Percentiles rank a stretch among this genome's conserved stretches.
phyloP scores from a whole-genome alignment of 2,329 filamentous ascomycete species.

The Sporothrix mexicana region DNA sequence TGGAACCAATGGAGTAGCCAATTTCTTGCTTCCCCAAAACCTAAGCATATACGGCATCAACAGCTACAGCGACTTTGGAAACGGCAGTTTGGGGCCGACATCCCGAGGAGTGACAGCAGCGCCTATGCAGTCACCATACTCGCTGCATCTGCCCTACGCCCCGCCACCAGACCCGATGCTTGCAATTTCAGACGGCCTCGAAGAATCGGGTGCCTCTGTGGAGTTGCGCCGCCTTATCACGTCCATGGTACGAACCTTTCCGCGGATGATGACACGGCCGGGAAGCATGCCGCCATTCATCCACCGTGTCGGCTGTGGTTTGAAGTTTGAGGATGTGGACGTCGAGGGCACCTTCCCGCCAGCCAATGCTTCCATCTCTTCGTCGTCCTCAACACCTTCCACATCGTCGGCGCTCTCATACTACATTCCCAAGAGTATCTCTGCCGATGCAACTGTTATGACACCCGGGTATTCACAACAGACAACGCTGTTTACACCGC shows the following conservation, averaged over 20 bases:
- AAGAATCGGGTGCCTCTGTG: background rate
- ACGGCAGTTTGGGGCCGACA: background rate
- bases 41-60: conserved; percentile 3
- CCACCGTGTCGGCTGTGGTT: conserved; percentile 38
- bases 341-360: background rate
- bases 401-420: background rate
- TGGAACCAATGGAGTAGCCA: too few species aligned
- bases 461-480: background rate
- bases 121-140: background rate
- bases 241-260: conserved; percentile 42
- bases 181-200: background rate
- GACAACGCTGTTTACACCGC: background rate
- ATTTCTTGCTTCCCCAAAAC: background rate
- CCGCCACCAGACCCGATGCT: conserved; percentile 5
- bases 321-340: conserved; percentile 24
- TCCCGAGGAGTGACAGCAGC: background rate
- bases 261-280: conserved; percentile 43
- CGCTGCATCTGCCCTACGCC: conserved; percentile 17
- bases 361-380: background rate
- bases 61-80: background rate
- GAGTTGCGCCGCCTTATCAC: conserved; percentile 38
- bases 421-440: background rate
- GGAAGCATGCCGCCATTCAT: conserved; percentile 45
- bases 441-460: too few species aligned
- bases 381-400: background rate